A percentile compares a stretch with the other conserved stretches of the same genome.
These are phyloP conservation scores for Scheffersomyces insectosa DNA, from an alignment of 1,139 yeast species.

Conservation along the genomic window DNA sequence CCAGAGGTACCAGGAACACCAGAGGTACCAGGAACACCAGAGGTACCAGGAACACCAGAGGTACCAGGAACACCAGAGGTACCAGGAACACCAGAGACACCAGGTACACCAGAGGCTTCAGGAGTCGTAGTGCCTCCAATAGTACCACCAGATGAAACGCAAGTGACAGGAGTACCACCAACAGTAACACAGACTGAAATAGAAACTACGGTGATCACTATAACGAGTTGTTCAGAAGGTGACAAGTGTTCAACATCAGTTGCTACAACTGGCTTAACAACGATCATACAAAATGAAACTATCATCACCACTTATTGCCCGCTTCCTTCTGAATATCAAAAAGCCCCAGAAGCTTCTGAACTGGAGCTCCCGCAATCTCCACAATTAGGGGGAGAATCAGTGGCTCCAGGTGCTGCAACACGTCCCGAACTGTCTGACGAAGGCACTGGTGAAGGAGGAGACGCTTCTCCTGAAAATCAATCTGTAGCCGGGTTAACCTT, in stretches of 20 bases:
- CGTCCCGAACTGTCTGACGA: too few relatives aligned
- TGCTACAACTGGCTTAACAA: slow-evolving; percentile 5
- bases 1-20: neutral
- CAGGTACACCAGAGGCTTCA: neutral
- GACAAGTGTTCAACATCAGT: slow-evolving; percentile 2
- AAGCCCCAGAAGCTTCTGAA: too few relatives aligned
- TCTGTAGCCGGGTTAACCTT: too few relatives aligned
- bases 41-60: neutral
- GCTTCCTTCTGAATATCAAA: slow-evolving; percentile 1
- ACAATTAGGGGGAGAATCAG: too few relatives aligned
- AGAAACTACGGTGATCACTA: slow-evolving; percentile 18
- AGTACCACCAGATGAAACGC: too few relatives aligned
- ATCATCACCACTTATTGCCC: slow-evolving; percentile 18
- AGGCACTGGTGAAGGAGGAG: too few relatives aligned
- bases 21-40: neutral
- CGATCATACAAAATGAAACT: slow-evolving; percentile 1
- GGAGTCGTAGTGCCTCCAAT: neutral
- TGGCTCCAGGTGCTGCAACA: too few relatives aligned
- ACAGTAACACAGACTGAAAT: too few relatives aligned
- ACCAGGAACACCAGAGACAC: too few relatives aligned
- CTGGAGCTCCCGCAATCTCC: too few relatives aligned
- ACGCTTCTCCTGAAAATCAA: too few relatives aligned
- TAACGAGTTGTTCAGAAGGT: slow-evolving; percentile 12
- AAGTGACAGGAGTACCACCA: too few relatives aligned
- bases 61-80: neutral